phyloP scores from a whole-genome alignment of 148 eudicot genomes.

The Diospyros lotus region DNA sequence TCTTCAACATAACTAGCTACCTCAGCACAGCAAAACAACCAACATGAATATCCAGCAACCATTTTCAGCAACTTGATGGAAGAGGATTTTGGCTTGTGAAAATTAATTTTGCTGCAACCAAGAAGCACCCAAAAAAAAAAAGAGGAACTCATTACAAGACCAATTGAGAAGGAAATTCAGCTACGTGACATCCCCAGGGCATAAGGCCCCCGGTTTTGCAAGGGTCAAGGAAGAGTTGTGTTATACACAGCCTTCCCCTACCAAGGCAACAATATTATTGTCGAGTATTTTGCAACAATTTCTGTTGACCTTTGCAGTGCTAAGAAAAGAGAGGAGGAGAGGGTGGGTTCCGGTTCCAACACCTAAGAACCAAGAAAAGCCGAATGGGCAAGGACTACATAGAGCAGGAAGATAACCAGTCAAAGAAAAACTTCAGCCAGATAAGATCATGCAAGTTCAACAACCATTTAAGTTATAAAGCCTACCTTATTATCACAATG shows the following conservation, averaged over 20 bases:
- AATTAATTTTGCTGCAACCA: constrained; percentile 20
- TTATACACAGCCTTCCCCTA: too few species aligned
- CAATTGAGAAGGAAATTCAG: background rate
- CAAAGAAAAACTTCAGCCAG: background rate
- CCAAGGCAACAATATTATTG: too few species aligned
- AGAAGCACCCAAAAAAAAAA: constrained; percentile 5
- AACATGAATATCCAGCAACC: background rate
- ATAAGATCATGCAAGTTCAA: background rate
- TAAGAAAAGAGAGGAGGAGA: too few species aligned
- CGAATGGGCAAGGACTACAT: too few species aligned
- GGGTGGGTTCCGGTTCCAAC: too few species aligned
- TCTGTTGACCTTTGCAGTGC: too few species aligned
- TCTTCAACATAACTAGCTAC: too few species aligned
- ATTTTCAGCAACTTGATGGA: constrained; percentile 4
- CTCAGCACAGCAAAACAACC: too few species aligned
- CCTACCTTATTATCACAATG: background rate
- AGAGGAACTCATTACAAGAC: background rate
- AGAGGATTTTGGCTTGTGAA: background rate
- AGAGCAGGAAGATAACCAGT: background rate
- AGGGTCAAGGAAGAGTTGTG: too few species aligned
- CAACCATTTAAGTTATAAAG: background rate
- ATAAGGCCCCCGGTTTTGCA: too few species aligned
- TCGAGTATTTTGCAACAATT: too few species aligned
- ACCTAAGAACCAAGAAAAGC: too few species aligned
- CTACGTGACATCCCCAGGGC: background rate